phyloP scores from a whole-genome alignment of 2,329 filamentous ascomycete species.

The Acrodontium crateriforme region DNA sequence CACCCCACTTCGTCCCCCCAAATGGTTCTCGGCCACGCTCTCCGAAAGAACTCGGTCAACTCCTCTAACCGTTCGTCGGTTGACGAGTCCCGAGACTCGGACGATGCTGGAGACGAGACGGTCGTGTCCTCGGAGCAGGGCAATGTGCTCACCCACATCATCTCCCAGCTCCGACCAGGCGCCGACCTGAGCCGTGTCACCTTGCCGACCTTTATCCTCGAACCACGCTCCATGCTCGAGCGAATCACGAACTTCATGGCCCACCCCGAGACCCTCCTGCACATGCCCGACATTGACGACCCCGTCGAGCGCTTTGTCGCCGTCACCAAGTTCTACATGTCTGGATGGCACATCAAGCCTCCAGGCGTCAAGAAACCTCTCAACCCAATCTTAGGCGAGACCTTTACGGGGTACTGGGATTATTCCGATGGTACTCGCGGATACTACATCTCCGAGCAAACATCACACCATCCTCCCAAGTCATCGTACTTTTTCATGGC shows the following conservation, averaged over 20 bases:
- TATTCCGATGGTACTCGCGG: slow-evolving; percentile 62
- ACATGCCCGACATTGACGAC: slow-evolving; percentile 77
- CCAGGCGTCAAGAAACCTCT: slow-evolving; percentile 96
- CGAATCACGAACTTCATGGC: slow-evolving; percentile 99
- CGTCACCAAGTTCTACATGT: slow-evolving; percentile 95
- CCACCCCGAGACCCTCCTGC: slow-evolving; percentile 86
- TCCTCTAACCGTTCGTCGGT: slow-evolving; percentile 28
- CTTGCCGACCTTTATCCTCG: slow-evolving; percentile 92
- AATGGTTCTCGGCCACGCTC: slow-evolving; percentile 36
- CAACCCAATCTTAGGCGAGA: slow-evolving; percentile 91
- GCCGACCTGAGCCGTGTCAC: slow-evolving; percentile 91
- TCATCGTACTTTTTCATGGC: slow-evolving; percentile 99
- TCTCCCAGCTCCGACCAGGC: slow-evolving; percentile 87
- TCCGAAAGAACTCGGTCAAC: slow-evolving; percentile 34
- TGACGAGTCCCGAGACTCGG: slow-evolving; percentile 27
- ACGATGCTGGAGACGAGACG: slow-evolving; percentile 43
- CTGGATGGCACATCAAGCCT: slow-evolving; percentile 97
- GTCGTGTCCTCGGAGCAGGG: slow-evolving; percentile 85
- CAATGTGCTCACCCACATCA: slow-evolving; percentile 94
- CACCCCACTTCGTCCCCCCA: too few species aligned
- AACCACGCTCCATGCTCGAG: slow-evolving; percentile 95
- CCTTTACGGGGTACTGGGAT: slow-evolving; percentile 93
- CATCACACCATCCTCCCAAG: slow-evolving; percentile 94
- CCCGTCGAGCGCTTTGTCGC: slow-evolving; percentile 80
- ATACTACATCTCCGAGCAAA: slow-evolving; percentile 96